Percentiles rank a stretch among this genome's conserved stretches.
Conservation (phyloP, 148 eudicot species). For the Rhododendron molle region DNA sequence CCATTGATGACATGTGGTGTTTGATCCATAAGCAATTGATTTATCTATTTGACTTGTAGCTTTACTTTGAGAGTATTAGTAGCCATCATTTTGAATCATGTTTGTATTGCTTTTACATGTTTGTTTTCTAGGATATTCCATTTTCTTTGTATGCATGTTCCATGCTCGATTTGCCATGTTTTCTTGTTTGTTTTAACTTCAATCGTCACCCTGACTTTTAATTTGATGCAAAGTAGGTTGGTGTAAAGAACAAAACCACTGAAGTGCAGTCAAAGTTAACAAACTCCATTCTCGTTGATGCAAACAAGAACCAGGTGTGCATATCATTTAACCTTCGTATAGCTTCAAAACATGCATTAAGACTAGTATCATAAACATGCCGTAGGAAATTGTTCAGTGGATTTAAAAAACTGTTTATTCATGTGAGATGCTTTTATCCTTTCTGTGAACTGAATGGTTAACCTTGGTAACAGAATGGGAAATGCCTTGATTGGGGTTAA, state of each 20-base stretch:
- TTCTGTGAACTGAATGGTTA: background rate
- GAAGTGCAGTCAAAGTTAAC: conserved; percentile 82
- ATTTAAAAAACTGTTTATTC: background rate
- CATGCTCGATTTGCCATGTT: conserved; percentile 2
- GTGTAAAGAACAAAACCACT: conserved; percentile 72
- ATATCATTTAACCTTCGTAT: background rate
- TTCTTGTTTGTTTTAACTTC: background rate
- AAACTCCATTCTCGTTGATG: conserved; percentile 68
- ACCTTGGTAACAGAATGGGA: background rate
- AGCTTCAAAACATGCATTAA: background rate
- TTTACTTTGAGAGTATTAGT: background rate
- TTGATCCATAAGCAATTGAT: background rate
- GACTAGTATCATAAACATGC: background rate
- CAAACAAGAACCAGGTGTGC: conserved; percentile 82
- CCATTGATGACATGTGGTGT: background rate
- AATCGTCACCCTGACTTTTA: conserved; percentile 14
- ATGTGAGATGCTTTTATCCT: background rate
- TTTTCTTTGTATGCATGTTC: conserved; percentile 6
- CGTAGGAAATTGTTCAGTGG: background rate
- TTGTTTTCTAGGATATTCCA: background rate
- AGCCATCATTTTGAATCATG: background rate
- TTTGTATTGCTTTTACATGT: background rate
- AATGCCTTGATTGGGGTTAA: background rate
- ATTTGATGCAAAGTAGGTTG: conserved; percentile 53
- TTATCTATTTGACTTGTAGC: background rate